Evolutionary conservation across 495 filamentous ascomycete genomes (phyloP).

Genomic region (Podospora australis): DNA sequence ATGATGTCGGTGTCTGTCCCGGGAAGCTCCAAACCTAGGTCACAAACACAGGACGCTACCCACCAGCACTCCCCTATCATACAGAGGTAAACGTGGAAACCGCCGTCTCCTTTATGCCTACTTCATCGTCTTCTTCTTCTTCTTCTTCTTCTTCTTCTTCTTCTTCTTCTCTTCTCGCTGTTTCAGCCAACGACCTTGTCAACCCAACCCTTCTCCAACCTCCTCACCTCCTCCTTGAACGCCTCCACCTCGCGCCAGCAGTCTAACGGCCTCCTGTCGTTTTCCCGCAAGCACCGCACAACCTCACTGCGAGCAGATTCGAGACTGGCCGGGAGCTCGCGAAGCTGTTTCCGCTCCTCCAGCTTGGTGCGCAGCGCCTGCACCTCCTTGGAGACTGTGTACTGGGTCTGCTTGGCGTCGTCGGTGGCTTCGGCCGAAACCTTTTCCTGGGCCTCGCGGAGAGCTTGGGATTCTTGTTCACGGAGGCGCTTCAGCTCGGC

Average conservation of each 20-base stretch:
- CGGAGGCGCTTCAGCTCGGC: constrained; percentile 74
- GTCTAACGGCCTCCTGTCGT: constrained; percentile 86
- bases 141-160: not conserved
- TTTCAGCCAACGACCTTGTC: constrained; percentile 60
- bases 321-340: constrained; percentile 53
- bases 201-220: constrained; percentile 79
- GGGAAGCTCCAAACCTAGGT: too few species aligned
- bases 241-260: constrained; percentile 91
- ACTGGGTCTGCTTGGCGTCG: constrained; percentile 18
- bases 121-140: not conserved
- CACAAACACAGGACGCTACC: too few species aligned
- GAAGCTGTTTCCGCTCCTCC: constrained; percentile 65
- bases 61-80: not conserved
- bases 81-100: not conserved
- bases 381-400: constrained; percentile 29
- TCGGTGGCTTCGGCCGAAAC: constrained; percentile 29
- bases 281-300: constrained; percentile 71
- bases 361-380: constrained; percentile 67
- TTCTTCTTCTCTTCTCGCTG: not conserved
- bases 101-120: too few species aligned
- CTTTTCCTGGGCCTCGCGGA: constrained; percentile 60
- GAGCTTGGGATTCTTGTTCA: constrained; percentile 45
- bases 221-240: constrained; percentile 81
- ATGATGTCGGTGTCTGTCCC: too few species aligned
- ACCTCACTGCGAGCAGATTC: constrained; percentile 70